These are phyloP conservation scores for Patellifolia procumbens DNA, from an alignment of 179 eudicot genomes.

Conservation along the genomic window DNA sequence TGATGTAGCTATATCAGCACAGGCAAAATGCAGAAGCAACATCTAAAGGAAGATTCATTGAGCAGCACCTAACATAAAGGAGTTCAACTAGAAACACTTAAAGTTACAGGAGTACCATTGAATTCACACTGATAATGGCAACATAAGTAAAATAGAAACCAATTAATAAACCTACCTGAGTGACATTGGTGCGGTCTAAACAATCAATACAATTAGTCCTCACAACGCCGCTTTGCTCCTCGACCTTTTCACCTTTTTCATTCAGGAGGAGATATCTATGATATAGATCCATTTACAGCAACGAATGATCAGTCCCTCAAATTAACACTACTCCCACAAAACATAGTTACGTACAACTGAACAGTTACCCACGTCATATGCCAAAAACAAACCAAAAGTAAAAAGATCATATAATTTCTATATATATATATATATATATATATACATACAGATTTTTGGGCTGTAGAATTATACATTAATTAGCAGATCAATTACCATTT, in stretches of 20 bases:
- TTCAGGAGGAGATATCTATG: slow-evolving; percentile 78
- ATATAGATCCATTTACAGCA: slow-evolving; percentile 24
- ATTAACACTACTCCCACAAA: background rate
- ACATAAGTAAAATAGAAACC: slow-evolving; percentile 7
- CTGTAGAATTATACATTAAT: too few species aligned
- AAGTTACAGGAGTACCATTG: background rate
- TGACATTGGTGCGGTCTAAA: slow-evolving; percentile 97
- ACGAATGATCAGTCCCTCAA: background rate
- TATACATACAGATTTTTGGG: too few species aligned
- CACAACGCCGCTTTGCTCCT: slow-evolving; percentile 82
- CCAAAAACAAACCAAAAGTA: background rate
- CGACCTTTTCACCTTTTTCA: slow-evolving; percentile 79
- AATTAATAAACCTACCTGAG: slow-evolving; percentile 57
- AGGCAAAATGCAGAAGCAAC: background rate
- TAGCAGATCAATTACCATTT: too few species aligned
- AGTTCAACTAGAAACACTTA: background rate
- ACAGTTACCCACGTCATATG: background rate
- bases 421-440: too few species aligned
- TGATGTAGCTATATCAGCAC: slow-evolving; percentile 1
- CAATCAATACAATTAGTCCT: slow-evolving; percentile 96
- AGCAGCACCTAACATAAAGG: background rate
- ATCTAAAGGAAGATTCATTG: background rate
- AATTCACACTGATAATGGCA: background rate
- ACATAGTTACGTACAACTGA: background rate
- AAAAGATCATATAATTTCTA: too few species aligned